Percentiles rank a stretch among this genome's conserved stretches.
Conservation (phyloP, 2,329 filamentous ascomycete genomes). For the Bisporella sp. region DNA sequence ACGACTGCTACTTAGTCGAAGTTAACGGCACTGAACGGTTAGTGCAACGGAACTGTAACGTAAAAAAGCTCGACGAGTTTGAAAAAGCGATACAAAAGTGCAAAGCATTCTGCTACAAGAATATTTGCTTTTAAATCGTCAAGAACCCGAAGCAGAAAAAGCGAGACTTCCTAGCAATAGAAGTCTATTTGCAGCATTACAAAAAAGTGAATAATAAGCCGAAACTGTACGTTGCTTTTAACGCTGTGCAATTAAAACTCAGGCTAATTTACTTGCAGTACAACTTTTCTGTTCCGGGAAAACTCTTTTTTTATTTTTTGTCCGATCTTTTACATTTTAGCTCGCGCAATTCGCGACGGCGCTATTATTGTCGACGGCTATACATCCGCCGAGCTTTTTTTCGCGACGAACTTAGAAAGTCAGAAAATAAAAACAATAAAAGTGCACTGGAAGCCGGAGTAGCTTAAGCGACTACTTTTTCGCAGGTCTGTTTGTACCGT, state of each 20-base stretch:
- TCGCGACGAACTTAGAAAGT: slow-evolving; percentile 7
- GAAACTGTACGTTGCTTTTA: slow-evolving; percentile 13
- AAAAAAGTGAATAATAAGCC: slow-evolving; percentile 21
- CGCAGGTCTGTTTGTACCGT: slow-evolving; percentile 7
- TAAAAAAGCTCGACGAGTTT: not conserved
- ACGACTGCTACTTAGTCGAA: slow-evolving; percentile 7
- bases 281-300: slow-evolving; percentile 16
- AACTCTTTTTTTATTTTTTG: slow-evolving; percentile 16
- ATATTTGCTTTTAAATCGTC: slow-evolving; percentile 14
- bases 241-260: not conserved
- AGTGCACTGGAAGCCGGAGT: slow-evolving; percentile 16
- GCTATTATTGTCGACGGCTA: slow-evolving; percentile 15
- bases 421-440: slow-evolving; percentile 10
- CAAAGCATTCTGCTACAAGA: slow-evolving; percentile 6
- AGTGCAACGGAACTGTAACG: slow-evolving; percentile 6
- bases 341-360: slow-evolving; percentile 11
- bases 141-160: slow-evolving; percentile 12
- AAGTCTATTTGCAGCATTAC: slow-evolving; percentile 15
- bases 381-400: slow-evolving; percentile 14
- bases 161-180: slow-evolving; percentile 17
- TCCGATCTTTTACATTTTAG: slow-evolving; percentile 16
- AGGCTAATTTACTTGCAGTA: slow-evolving; percentile 15
- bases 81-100: not conserved
- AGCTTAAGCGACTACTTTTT: slow-evolving; percentile 16
- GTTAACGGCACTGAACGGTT: slow-evolving; percentile 2